Conservation (phyloP, 2,329 filamentous ascomycete species). For the Penicillium verrucosum region DNA sequence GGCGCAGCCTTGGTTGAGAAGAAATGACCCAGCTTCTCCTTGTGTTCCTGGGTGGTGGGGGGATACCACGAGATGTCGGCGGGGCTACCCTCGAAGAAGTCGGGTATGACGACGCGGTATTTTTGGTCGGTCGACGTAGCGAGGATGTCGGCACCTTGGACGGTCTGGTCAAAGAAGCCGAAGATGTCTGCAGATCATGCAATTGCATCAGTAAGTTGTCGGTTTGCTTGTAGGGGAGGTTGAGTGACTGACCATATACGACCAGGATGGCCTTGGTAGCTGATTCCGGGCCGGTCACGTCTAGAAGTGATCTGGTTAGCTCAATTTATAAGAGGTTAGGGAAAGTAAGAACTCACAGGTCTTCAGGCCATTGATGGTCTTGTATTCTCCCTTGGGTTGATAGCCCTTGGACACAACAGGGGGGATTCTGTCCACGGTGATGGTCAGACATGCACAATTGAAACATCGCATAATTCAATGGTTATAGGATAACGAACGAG, state of each 20-base stretch:
- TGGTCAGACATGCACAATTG: not conserved
- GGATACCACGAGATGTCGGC: constrained; percentile 61
- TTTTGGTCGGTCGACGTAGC: constrained; percentile 58
- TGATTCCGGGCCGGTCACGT: constrained; percentile 55
- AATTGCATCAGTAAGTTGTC: not conserved
- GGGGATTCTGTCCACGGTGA: constrained; percentile 34
- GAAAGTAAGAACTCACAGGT: constrained; percentile 48
- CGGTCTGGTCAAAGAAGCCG: constrained; percentile 61
- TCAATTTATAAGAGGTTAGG: not conserved
- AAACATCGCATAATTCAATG: not conserved
- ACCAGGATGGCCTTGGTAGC: constrained; percentile 58
- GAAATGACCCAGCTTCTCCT: constrained; percentile 58
- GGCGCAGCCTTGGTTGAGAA: constrained; percentile 57
- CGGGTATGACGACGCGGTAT: constrained; percentile 86
- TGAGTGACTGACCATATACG: constrained; percentile 45
- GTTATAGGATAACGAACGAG: constrained; percentile 34
- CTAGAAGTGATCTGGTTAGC: constrained; percentile 27
- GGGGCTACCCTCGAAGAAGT: constrained; percentile 80
- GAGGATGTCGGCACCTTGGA: constrained; percentile 63
- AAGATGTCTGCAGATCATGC: constrained; percentile 52
- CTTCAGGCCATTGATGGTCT: constrained; percentile 59
- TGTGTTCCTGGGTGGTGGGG: constrained; percentile 59
- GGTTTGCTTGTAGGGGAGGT: not conserved
- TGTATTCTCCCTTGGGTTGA: constrained; percentile 57
- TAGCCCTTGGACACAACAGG: constrained; percentile 47